Evolutionary conservation across 2,329 filamentous ascomycete genomes (phyloP).

Genomic region (Arthroderma sp.): DNA sequence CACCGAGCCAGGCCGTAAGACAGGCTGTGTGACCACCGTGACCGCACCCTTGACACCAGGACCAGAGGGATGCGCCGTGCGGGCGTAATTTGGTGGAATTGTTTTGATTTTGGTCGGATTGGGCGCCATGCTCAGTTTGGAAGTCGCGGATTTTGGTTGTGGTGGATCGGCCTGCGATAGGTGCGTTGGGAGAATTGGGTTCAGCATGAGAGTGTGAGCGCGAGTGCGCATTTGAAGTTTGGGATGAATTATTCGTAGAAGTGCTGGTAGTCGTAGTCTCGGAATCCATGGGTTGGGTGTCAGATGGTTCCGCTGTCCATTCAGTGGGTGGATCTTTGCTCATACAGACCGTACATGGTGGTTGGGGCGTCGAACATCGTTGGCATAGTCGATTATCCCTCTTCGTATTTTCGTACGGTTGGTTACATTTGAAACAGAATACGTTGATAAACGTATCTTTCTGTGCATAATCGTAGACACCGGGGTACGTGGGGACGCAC

Average conservation of each 20-base stretch:
- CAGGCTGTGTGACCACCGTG: conserved; percentile 48
- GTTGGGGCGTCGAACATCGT: conserved; percentile 32
- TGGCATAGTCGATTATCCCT: conserved; percentile 39
- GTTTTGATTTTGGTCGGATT: neutral
- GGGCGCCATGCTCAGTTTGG: neutral
- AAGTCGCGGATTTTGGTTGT: neutral
- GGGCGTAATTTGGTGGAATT: conserved; percentile 11
- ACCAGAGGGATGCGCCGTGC: conserved; percentile 34
- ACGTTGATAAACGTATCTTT: conserved; percentile 42
- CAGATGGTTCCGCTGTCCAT: conserved; percentile 21
- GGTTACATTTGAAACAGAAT: conserved; percentile 44
- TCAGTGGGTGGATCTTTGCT: conserved; percentile 28
- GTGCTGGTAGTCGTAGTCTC: neutral
- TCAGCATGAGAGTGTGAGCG: conserved; percentile 9
- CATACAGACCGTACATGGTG: conserved; percentile 30
- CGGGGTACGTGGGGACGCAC: conserved; percentile 41
- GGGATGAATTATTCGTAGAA: conserved; percentile 3
- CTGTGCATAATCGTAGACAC: conserved; percentile 44
- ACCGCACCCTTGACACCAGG: conserved; percentile 47
- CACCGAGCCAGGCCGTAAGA: conserved; percentile 42
- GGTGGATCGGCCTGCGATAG: neutral
- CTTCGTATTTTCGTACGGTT: conserved; percentile 39
- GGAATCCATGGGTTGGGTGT: neutral
- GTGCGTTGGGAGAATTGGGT: neutral
- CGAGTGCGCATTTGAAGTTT: conserved; percentile 15